Conservation (phyloP, 176 grass and related monocot genomes). For the Zizania latifolia region DNA sequence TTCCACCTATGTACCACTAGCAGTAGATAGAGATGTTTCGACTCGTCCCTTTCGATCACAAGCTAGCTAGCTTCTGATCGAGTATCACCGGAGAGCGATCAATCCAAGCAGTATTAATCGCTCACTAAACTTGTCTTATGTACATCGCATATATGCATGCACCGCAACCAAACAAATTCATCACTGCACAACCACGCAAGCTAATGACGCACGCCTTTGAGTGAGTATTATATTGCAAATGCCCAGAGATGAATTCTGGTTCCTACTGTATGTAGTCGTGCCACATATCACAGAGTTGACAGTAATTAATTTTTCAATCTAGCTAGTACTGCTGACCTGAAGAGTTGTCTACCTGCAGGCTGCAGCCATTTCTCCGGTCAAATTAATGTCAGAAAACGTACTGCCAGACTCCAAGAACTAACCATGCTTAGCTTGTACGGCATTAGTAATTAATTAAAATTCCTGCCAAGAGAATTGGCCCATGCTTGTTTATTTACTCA, state of each 20-base stretch:
- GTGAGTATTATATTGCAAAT: background rate
- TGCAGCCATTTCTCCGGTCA: background rate
- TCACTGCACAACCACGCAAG: background rate
- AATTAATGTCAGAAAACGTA: background rate
- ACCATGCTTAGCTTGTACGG: background rate
- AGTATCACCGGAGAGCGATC: background rate
- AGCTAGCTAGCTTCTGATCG: background rate
- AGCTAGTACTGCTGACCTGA: background rate
- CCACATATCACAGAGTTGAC: background rate
- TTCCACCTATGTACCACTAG: no score
- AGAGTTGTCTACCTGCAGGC: no score
- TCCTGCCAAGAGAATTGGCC: background rate
- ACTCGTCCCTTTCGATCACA: background rate
- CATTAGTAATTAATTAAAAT: background rate
- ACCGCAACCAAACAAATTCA: background rate
- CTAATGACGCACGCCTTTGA: background rate
- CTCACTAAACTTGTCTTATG: background rate
- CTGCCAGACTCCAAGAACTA: background rate
- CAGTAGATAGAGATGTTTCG: background rate
- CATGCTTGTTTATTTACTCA: background rate
- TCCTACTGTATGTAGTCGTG: no score
- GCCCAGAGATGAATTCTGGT: background rate
- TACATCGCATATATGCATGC: background rate
- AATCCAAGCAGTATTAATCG: background rate
- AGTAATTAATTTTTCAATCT: background rate